Conservation (phyloP, 83 land plant species). For the Thuja plicata region DNA sequence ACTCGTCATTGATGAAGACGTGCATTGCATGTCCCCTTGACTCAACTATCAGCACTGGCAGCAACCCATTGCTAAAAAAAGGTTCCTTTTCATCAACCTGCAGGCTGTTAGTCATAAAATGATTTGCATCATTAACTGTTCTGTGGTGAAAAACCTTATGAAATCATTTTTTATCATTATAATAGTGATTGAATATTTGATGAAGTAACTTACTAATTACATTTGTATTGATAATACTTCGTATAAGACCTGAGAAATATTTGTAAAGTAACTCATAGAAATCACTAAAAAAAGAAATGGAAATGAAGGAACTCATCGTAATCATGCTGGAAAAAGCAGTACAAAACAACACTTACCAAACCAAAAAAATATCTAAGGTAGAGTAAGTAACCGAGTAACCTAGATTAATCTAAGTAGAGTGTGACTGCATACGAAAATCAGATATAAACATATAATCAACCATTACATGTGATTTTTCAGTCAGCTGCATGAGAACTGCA, state of each 20-base stretch:
- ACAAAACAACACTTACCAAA: neutral
- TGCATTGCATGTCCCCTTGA: conserved; percentile 77
- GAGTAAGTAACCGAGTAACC: neutral
- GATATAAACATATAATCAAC: no score
- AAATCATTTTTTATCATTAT: neutral
- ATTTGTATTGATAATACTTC: neutral
- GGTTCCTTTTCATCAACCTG: conserved; percentile 46
- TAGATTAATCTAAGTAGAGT: neutral
- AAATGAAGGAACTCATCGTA: neutral
- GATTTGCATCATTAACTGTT: neutral
- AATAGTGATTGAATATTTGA: neutral
- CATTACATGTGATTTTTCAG: neutral
- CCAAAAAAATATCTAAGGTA: neutral
- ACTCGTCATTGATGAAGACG: conserved; percentile 43
- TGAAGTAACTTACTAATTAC: neutral
- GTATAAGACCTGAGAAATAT: neutral
- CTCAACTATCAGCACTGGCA: conserved; percentile 47
- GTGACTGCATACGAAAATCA: neutral
- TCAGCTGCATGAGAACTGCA: no score
- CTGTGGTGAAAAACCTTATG: neutral
- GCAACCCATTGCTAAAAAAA: conserved; percentile 35
- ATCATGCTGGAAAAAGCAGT: neutral
- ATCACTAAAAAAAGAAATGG: neutral
- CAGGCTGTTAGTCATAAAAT: conserved; percentile 38
- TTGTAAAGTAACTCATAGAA: neutral